phyloP scores from a whole-genome alignment of 495 filamentous ascomycete species.

The Neurospora terricola region DNA sequence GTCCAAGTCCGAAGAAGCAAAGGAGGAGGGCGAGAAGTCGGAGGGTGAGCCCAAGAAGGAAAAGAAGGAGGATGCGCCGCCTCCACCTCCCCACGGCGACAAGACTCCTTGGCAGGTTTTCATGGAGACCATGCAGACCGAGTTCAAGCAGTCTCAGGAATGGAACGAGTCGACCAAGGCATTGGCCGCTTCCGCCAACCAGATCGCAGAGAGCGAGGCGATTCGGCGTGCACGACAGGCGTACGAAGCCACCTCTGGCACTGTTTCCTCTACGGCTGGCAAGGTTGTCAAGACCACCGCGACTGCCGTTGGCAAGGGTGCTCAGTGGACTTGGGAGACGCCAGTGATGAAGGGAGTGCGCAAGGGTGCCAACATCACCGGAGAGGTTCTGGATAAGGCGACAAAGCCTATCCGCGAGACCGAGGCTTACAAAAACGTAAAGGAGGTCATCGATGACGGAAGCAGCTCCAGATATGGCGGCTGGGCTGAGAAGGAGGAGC shows the following conservation, averaged over 20 bases:
- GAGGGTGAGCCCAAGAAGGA: slow-evolving; percentile 41
- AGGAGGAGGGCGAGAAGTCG: slow-evolving; percentile 35
- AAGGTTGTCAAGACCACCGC: slow-evolving; percentile 78
- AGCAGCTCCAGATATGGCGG: slow-evolving; percentile 93
- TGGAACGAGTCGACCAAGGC: slow-evolving; percentile 99
- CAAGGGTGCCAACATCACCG: slow-evolving; percentile 72
- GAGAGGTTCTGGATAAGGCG: slow-evolving; percentile 81
- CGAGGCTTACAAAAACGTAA: slow-evolving; percentile 86
- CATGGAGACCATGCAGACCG: slow-evolving; percentile 81
- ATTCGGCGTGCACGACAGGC: slow-evolving; percentile 77
- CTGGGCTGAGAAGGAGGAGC: slow-evolving; percentile 92
- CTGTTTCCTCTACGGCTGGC: slow-evolving; percentile 59
- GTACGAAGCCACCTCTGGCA: slow-evolving; percentile 73
- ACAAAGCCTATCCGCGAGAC: slow-evolving; percentile 89
- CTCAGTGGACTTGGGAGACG: slow-evolving; percentile 95
- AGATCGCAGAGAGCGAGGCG: slow-evolving; percentile 91
- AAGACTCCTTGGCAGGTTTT: slow-evolving; percentile 99
- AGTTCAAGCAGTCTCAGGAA: slow-evolving; percentile 95
- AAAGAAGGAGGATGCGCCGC: slow-evolving; percentile 66
- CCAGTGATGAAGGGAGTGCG: slow-evolving; percentile 85
- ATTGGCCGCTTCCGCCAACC: slow-evolving; percentile 72
- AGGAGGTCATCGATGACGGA: slow-evolving; percentile 93
- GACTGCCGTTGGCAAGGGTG: slow-evolving; percentile 74
- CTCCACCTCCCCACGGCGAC: slow-evolving; percentile 90
- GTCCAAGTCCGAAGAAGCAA: slow-evolving; percentile 33